Conservation (phyloP, 2,329 filamentous ascomycete genomes). For the Alternaria sp. region DNA sequence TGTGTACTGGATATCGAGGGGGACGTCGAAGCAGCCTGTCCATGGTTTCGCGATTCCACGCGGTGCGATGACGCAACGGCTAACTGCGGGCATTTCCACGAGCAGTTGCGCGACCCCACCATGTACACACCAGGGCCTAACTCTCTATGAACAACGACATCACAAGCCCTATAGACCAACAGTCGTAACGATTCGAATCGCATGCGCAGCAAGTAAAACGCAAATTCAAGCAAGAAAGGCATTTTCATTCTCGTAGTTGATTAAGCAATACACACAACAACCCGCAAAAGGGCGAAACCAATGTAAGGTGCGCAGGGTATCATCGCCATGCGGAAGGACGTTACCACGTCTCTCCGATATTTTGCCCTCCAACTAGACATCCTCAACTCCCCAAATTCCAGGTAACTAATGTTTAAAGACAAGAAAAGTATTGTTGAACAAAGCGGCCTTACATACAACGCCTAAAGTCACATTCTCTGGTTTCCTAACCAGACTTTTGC, state of each 20-base stretch:
- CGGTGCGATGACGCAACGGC: slow-evolving; percentile 37
- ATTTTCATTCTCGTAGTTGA: slow-evolving; percentile 17
- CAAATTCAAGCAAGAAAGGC: background rate
- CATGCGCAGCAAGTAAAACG: background rate
- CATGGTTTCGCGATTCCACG: slow-evolving; percentile 22
- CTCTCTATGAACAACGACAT: background rate
- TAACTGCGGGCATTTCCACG: slow-evolving; percentile 17
- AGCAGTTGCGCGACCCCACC: slow-evolving; percentile 13
- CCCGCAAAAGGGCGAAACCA: slow-evolving; percentile 7
- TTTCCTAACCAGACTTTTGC: slow-evolving; percentile 40
- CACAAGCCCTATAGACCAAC: background rate
- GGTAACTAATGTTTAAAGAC: background rate
- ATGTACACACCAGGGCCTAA: background rate
- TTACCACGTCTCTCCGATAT: slow-evolving; percentile 11
- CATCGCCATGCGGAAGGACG: slow-evolving; percentile 18
- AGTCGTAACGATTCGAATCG: background rate
- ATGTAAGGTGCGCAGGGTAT: slow-evolving; percentile 19
- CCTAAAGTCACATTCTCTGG: background rate
- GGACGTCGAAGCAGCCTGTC: slow-evolving; percentile 16
- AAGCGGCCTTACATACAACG: background rate
- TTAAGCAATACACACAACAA: slow-evolving; percentile 15
- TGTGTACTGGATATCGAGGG: slow-evolving; percentile 5
- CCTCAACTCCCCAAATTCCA: slow-evolving; percentile 1
- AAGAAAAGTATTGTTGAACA: background rate
- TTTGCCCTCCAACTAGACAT: slow-evolving; percentile 14